Evolutionary conservation across 176 grass and related monocot genomes (phyloP), one percentile per base, ranked within the genome.

Genomic region (Rhynchospora pubera): DNA sequence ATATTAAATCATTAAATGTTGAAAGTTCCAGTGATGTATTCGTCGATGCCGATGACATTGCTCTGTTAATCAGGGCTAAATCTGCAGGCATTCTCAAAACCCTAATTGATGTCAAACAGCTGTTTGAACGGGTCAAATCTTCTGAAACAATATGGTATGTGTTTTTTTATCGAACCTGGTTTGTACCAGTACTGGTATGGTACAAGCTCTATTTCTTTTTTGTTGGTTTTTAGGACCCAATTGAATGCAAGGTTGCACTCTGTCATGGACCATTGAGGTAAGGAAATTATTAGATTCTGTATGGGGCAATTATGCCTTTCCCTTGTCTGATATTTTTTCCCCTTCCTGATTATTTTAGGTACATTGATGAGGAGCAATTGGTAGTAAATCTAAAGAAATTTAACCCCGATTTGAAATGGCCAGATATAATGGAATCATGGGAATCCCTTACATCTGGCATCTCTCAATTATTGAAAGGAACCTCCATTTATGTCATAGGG

Each of bases 111-210:
- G 74, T 87, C 23, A 85, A 86, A 65, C 77, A 65, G 30, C 55
- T 98, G 5, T 98, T 94, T 68, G 92, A 98, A 51, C 93, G 79
- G 74, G 86, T 98, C 57, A 98, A 94, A 65, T 84, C 95, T 85
- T 94, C 95, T 1, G 95, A 98, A 82, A 94, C 92, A 44, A 91
- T 98, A 90, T 98, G 95, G 92, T 98, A 77, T 18, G 68, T 79
- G 21, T 5, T 76, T 53, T 14, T 14, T 70, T 46, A 28, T 28
- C 26, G 0, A 30, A 76, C 5, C 13, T 28, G 0, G 48, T 76
- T 55, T 47, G 12, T 5, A 76, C 16, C 7, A 21, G 12, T 15
- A 76, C 22, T 76, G 13, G 7, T 45, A 18, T 9, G 21, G 13
- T 56, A 55, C 50, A 47, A 76, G 23, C 5, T 55, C 12, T 76